A percentile compares a stretch with the other conserved stretches of the same genome.
Conservation (phyloP, 2,329 filamentous ascomycete genomes). For the Aspergillus proliferans region DNA sequence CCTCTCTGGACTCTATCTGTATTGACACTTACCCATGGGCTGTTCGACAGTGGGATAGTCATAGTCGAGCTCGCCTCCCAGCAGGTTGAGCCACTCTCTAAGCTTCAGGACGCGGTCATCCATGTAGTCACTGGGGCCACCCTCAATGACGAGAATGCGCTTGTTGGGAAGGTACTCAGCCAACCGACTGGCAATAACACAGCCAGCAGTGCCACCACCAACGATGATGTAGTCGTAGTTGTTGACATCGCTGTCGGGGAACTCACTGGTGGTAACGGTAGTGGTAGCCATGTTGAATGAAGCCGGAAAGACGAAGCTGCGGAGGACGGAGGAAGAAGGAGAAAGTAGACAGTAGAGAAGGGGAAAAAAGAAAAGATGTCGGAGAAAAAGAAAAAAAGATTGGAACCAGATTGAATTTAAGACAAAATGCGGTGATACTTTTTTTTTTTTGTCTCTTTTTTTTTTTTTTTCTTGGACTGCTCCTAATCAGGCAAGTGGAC, state of each 20-base stretch:
- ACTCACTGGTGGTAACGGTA: conserved; percentile 48
- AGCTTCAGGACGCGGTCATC: conserved; percentile 80
- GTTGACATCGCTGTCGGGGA: conserved; percentile 58
- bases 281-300: conserved; percentile 49
- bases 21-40: conserved; percentile 56
- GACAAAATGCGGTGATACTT: conserved; percentile 6
- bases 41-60: conserved; percentile 87
- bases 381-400: conserved; percentile 5
- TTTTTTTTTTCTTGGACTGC: neutral
- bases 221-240: conserved; percentile 80
- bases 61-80: conserved; percentile 84
- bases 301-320: conserved; percentile 1
- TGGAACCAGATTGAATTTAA: conserved; percentile 2
- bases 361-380: conserved; percentile 5
- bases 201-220: conserved; percentile 79
- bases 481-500: neutral
- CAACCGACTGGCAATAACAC: conserved; percentile 72
- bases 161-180: conserved; percentile 78
- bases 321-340: neutral
- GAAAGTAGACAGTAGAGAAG: conserved; percentile 5
- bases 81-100: conserved; percentile 77
- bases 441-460: conserved; percentile 1
- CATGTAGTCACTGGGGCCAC: conserved; percentile 81
- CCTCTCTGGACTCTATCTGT: neutral
- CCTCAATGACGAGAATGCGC: conserved; percentile 77